Base-by-base conservation (phyloP, 768 basidiomycete species). In the Phanerodontia chrysosporium region DNA sequence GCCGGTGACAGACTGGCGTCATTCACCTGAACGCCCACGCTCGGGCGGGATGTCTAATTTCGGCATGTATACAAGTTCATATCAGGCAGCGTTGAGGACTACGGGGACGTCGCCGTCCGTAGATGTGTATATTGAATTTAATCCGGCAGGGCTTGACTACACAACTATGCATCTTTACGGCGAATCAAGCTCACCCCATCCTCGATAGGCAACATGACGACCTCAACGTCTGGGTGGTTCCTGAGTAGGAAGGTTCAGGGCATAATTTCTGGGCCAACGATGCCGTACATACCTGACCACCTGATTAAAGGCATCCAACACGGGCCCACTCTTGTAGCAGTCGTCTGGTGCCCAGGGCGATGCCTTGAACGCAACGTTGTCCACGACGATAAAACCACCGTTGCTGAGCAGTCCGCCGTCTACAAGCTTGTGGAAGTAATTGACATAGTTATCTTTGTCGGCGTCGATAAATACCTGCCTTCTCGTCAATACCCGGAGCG, bases 141-240 rank as follows among this genome's bases (percentile, higher is more conserved):
- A n/a, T n/a, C n/a, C n/a, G n/a, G n/a, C n/a, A n/a, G n/a, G n/a
- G n/a, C n/a, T n/a, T n/a, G n/a, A n/a, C n/a, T n/a, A 35, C 7
- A 18, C 29, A 21, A 14, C 49, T 45, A 55, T 32, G 55, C 57
- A 21, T 35, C 57, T 30, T 58, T 62, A 16, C 57, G 27, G 12
- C 61, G 56, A 29, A 62, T 62, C 21, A 62, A 24, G 35, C 51
- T 62, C 22, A 62, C 58, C 8, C 61, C 61, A 39, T 62, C 61
- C 32, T 57, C 55, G 25, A 62, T 29, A 16, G 61, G 57, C 18
- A 62, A 30, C 61, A 62, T 62, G 21, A 62, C 57, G 6, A 55
- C 61, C 46, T 62, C 61, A 35, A 62, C 46, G 2, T 24, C 45
- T 9, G 51, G 51, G 45, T 57, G 39, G 22, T 62, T 39, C 13